Conservation (phyloP, 2,329 filamentous ascomycete species). For the Aspergillus caelatus region DNA sequence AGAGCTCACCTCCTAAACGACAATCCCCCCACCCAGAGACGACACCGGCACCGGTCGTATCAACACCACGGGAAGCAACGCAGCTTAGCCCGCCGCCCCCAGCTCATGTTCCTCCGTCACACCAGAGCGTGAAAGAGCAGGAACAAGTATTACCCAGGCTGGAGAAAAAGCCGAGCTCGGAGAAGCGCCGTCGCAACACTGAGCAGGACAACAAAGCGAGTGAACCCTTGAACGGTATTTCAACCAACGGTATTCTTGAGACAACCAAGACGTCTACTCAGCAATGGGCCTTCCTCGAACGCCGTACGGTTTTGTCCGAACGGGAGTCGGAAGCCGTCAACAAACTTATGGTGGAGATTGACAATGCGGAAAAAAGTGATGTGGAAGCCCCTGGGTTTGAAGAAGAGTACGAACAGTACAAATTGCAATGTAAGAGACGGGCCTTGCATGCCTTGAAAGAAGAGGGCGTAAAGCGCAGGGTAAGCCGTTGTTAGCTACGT, state of each 20-base stretch:
- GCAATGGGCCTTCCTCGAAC: slow-evolving; percentile 50
- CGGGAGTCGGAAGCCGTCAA: slow-evolving; percentile 72
- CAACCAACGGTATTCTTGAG: slow-evolving; percentile 29
- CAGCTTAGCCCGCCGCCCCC: slow-evolving; percentile 25
- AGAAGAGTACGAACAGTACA: slow-evolving; percentile 57
- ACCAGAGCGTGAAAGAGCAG: slow-evolving; percentile 23
- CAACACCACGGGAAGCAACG: slow-evolving; percentile 12
- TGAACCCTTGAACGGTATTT: slow-evolving; percentile 20
- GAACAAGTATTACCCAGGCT: slow-evolving; percentile 31
- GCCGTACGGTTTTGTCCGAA: slow-evolving; percentile 56
- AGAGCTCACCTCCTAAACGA: slow-evolving; percentile 51
- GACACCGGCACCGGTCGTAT: slow-evolving; percentile 22
- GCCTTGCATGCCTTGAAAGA: slow-evolving; percentile 63
- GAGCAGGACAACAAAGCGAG: slow-evolving; percentile 25
- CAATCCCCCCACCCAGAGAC: slow-evolving; percentile 47
- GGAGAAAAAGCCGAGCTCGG: slow-evolving; percentile 31
- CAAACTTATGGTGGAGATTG: slow-evolving; percentile 63
- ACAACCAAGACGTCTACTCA: slow-evolving; percentile 20
- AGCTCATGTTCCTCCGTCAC: slow-evolving; percentile 21
- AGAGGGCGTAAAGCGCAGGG: slow-evolving; percentile 68
- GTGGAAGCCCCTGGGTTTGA: slow-evolving; percentile 57
- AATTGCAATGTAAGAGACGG: slow-evolving; percentile 64
- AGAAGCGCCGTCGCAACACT: slow-evolving; percentile 29
- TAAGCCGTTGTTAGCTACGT: slow-evolving; percentile 43
- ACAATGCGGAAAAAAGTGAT: slow-evolving; percentile 60